Conservation (phyloP, 805 yeast genomes). For the Teunomyces lycoperdinae region DNA sequence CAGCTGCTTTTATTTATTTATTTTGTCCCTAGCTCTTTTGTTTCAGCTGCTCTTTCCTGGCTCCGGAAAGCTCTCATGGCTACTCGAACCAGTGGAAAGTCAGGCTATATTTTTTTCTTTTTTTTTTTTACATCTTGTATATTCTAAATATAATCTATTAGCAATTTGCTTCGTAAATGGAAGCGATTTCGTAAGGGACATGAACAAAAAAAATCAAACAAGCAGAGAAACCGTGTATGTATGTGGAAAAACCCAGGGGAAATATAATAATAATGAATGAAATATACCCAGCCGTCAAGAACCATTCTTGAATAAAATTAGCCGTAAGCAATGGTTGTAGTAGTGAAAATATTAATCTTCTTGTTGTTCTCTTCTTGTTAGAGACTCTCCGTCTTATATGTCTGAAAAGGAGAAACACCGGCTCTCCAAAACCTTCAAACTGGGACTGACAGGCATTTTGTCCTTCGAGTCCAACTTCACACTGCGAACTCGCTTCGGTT, state of each 20-base stretch:
- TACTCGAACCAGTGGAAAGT: too few species aligned
- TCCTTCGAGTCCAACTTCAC: slow-evolving; percentile 6
- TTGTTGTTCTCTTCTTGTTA: background rate
- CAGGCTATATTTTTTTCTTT: background rate
- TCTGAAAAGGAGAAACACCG: slow-evolving; percentile 26
- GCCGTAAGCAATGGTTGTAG: slow-evolving; percentile 2
- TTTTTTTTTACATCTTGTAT: background rate
- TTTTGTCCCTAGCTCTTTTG: too few species aligned
- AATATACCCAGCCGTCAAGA: slow-evolving; percentile 3
- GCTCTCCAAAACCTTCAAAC: slow-evolving; percentile 33
- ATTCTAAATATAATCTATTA: background rate
- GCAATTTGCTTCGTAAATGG: background rate
- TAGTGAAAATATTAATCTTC: background rate
- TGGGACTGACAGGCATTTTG: slow-evolving; percentile 24
- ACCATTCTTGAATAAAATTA: background rate
- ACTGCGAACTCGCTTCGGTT: background rate
- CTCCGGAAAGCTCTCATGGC: too few species aligned
- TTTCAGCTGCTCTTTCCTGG: too few species aligned
- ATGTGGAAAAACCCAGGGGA: background rate
- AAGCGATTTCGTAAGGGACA: background rate
- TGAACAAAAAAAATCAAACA: background rate
- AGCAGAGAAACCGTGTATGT: background rate
- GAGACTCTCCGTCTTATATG: background rate
- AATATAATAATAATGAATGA: background rate
- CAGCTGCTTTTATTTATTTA: too few species aligned